Base-by-base conservation (phyloP, 2,329 filamentous ascomycete genomes). In the Simplicillium aogashimaense region DNA sequence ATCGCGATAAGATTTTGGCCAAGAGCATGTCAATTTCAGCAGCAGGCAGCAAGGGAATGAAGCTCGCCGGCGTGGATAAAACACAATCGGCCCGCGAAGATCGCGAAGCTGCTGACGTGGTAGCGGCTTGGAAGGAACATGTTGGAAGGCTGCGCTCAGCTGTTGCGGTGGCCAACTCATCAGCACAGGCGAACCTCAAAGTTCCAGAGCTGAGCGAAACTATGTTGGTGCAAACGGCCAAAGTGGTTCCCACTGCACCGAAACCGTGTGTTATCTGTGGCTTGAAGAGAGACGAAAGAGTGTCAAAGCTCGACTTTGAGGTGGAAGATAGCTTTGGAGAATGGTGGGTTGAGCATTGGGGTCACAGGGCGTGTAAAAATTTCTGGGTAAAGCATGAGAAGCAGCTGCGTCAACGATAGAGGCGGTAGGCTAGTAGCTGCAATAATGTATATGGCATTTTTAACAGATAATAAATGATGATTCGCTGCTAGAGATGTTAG, bases 331-430 rank as follows among this genome's bases (percentile, higher is more conserved):
- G 84, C 57, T 95, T 95, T 67, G 88, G 87, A 11, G 90, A 97
- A 65, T 97, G 88, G 86, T 97, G 90, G 90, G 70, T 83, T 33
- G 88, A 95, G 35, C 82, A 90, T 58, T 89, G 87, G 83, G 86
- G 83, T 0, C 84, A 89, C 60, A 67, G 76, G 45, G 75, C 77
- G 15, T 97, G 90, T 61, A 77, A 77, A 56, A 82, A 83, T 46
- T 95, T 95, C 54, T 97, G 90, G 90, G 65, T 82, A 43, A 70
- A 82, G 50, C 82, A 94, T 58, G 84, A 85, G 58, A 69, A 69
- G 39, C 69, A 70, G 43, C 65, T 95, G 48, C 75, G 78, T 47
- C 81, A 84, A 51, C 74, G 83, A 52, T 92, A 17, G 29, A 33
- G 10, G 25, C 30, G 28, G 35, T 38, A n/a, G n/a, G n/a, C n/a